Conservation (phyloP, 129 eudicot species). For the Artemisia annua region DNA sequence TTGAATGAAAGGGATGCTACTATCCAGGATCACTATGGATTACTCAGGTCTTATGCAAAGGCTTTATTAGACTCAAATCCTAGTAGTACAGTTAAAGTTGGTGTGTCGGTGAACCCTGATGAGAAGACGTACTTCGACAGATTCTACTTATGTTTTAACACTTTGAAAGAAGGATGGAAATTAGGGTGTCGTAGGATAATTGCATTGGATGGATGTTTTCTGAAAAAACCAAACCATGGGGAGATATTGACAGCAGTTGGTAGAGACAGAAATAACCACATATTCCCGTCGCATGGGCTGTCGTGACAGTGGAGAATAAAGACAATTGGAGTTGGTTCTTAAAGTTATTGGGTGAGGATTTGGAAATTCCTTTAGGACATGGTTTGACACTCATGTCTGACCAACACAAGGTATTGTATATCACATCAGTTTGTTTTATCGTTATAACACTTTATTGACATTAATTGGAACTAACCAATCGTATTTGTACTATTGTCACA, state of each 20-base stretch:
- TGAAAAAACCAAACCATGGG: neutral
- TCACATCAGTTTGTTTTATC: too few species aligned
- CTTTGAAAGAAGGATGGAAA: neutral
- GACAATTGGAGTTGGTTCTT: too few species aligned
- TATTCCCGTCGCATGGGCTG: neutral
- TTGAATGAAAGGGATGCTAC: neutral
- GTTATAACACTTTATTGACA: too few species aligned
- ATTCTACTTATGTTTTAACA: neutral
- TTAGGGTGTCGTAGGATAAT: neutral
- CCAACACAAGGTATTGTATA: too few species aligned
- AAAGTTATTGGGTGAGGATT: too few species aligned
- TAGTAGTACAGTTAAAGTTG: neutral
- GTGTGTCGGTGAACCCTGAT: neutral
- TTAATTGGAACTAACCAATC: too few species aligned
- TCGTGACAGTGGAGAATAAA: neutral
- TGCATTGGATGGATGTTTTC: neutral
- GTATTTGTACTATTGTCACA: too few species aligned
- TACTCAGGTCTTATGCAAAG: neutral
- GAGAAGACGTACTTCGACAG: neutral
- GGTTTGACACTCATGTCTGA: too few species aligned
- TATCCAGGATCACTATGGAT: neutral
- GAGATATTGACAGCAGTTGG: neutral
- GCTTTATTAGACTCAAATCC: too few species aligned
- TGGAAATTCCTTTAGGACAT: too few species aligned
- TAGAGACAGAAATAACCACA: neutral